These are phyloP conservation scores for Phytophthora cryptogea DNA, from an alignment of 352 stramenopile species.

Conservation along the genomic window DNA sequence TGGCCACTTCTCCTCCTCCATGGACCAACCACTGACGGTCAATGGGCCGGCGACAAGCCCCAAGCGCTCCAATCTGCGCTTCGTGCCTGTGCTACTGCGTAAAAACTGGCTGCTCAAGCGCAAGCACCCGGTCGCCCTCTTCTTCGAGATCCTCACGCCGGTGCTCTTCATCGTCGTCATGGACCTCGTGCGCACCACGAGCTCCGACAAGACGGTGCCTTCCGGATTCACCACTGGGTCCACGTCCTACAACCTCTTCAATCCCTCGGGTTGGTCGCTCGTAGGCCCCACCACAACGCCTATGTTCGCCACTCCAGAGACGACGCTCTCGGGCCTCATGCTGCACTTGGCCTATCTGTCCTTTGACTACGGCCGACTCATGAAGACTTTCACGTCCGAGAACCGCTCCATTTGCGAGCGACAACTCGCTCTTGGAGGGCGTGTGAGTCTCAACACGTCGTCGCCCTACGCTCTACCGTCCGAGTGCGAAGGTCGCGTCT, in stretches of 20 bases:
- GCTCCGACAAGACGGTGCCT: conserved; percentile 34
- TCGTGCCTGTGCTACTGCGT: conserved; percentile 60
- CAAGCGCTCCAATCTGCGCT: conserved; percentile 39
- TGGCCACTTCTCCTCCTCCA: background rate
- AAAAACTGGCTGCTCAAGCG: conserved; percentile 86
- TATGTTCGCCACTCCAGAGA: conserved; percentile 56
- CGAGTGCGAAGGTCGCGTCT: conserved; percentile 46
- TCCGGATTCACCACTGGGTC: conserved; percentile 40
- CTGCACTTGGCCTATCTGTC: conserved; percentile 49
- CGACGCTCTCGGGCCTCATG: conserved; percentile 61
- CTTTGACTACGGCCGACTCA: conserved; percentile 29
- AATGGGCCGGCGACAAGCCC: conserved; percentile 4
- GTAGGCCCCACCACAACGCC: conserved; percentile 36
- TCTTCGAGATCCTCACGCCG: conserved; percentile 67
- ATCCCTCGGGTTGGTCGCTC: conserved; percentile 33
- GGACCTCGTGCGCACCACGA: conserved; percentile 52
- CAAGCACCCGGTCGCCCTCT: conserved; percentile 48
- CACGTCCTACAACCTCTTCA: conserved; percentile 53
- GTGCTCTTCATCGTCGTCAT: conserved; percentile 67
- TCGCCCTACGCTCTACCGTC: conserved; percentile 29
- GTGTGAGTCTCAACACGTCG: conserved; percentile 34
- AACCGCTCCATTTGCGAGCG: conserved; percentile 31
- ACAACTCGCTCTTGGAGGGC: conserved; percentile 18
- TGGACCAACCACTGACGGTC: conserved; percentile 29
- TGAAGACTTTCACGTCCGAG: conserved; percentile 40